A percentile compares a stretch with the other conserved stretches of the same genome.
These are phyloP conservation scores for Helianthus annuus DNA, from an alignment of 129 eudicot species.

Conservation along the genomic window DNA sequence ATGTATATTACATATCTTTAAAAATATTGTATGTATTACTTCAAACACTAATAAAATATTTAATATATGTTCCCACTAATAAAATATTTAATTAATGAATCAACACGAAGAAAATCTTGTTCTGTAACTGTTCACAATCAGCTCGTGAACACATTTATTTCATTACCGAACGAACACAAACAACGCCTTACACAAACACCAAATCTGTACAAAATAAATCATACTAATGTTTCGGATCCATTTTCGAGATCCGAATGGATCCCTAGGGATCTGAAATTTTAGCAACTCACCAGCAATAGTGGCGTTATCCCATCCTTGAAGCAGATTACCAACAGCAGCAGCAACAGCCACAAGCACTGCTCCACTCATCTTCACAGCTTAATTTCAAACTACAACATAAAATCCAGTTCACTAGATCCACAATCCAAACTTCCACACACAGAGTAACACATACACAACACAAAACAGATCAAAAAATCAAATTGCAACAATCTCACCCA, in stretches of 20 bases:
- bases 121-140: too few species aligned
- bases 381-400: not conserved
- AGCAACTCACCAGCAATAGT: conserved; percentile 76
- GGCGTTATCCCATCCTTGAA: conserved; percentile 99
- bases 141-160: too few species aligned
- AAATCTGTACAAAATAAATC: not conserved
- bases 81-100: too few species aligned
- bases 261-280: conserved; percentile 7
- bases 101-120: too few species aligned
- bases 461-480: conserved; percentile 19
- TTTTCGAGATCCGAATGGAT: too few species aligned
- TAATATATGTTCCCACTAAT: too few species aligned
- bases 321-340: conserved; percentile 90
- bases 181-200: too few species aligned
- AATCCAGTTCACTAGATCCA: conserved; percentile 13
- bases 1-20: too few species aligned
- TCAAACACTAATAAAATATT: too few species aligned
- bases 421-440: not conserved
- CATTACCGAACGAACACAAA: too few species aligned
- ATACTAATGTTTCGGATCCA: not conserved
- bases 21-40: too few species aligned
- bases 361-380: conserved; percentile 62
- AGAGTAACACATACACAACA: not conserved
- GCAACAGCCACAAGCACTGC: conserved; percentile 87
- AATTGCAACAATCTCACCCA: conserved; percentile 10